Evolutionary conservation across 2,329 filamentous ascomycete species (phyloP).

Genomic region (Fusarium paranaense): DNA sequence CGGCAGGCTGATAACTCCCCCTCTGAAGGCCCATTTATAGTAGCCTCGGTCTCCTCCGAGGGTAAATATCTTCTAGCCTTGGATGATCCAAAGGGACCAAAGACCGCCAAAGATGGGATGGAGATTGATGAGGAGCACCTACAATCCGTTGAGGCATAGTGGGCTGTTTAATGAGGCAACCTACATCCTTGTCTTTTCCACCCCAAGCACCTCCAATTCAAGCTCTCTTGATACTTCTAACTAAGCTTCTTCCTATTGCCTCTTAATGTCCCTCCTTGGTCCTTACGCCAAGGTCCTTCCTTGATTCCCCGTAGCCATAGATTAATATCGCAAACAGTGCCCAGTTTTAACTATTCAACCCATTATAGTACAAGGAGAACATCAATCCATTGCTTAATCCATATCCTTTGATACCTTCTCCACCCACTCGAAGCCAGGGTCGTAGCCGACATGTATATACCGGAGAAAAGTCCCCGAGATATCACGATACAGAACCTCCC

Average conservation of each 20-base stretch:
- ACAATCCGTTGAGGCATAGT: background rate
- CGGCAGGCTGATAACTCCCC: background rate
- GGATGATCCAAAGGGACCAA: background rate
- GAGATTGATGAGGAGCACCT: background rate
- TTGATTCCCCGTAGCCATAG: background rate
- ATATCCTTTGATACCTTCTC: background rate
- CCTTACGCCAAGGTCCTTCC: background rate
- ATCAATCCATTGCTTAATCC: background rate
- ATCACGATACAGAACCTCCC: conserved; percentile 18
- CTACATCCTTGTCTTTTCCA: background rate
- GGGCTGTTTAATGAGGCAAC: background rate
- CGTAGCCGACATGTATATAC: background rate
- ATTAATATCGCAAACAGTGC: background rate
- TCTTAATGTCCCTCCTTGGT: background rate
- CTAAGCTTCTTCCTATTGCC: background rate
- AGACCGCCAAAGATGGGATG: background rate
- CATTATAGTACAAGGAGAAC: background rate
- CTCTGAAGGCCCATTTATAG: background rate
- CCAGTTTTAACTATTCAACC: background rate
- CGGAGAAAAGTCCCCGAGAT: background rate
- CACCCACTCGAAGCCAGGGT: background rate
- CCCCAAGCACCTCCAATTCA: background rate
- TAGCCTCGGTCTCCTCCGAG: background rate
- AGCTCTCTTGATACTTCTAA: background rate
- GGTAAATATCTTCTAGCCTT: background rate